Evolutionary conservation across 2,329 filamentous ascomycete genomes (phyloP).

Genomic region (Exserohilum turcica): DNA sequence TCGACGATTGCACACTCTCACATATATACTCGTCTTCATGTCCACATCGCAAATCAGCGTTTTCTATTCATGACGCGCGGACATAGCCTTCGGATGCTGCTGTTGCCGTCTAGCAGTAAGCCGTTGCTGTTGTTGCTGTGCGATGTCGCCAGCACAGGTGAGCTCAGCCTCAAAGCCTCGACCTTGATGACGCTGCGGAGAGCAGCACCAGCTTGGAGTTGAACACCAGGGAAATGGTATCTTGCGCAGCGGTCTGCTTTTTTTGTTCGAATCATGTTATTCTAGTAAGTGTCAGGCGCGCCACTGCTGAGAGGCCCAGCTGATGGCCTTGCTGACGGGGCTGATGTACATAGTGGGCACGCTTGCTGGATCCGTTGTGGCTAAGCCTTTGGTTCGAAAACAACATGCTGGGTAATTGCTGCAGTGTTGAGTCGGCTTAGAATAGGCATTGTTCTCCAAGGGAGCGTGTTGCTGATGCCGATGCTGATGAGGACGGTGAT

Average conservation of each 20-base stretch:
- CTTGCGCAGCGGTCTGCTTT: neutral
- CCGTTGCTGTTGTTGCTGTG: constrained; percentile 1
- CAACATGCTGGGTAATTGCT: constrained; percentile 6
- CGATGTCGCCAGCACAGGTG: constrained; percentile 1
- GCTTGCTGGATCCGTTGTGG: neutral
- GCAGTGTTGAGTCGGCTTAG: no score
- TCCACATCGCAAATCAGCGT: constrained; percentile 5
- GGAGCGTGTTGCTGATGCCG: neutral
- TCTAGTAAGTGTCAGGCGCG: neutral
- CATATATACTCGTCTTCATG: constrained; percentile 18
- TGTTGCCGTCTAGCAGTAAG: constrained; percentile 16
- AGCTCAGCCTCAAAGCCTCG: constrained; percentile 10
- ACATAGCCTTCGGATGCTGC: constrained; percentile 16
- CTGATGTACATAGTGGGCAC: constrained; percentile 13
- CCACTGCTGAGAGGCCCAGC: constrained; percentile 2
- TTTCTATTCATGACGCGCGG: constrained; percentile 1
- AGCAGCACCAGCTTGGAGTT: neutral
- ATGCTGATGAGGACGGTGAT: neutral
- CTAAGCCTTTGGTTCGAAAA: constrained; percentile 4
- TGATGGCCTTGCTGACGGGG: constrained; percentile 2
- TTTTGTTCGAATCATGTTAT: neutral
- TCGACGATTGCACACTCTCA: neutral
- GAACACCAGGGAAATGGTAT: neutral
- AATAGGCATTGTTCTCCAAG: neutral
- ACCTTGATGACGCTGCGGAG: neutral